Conservation (phyloP, 1,284 basidiomycete genomes). For the Pseudozyma pruni region DNA sequence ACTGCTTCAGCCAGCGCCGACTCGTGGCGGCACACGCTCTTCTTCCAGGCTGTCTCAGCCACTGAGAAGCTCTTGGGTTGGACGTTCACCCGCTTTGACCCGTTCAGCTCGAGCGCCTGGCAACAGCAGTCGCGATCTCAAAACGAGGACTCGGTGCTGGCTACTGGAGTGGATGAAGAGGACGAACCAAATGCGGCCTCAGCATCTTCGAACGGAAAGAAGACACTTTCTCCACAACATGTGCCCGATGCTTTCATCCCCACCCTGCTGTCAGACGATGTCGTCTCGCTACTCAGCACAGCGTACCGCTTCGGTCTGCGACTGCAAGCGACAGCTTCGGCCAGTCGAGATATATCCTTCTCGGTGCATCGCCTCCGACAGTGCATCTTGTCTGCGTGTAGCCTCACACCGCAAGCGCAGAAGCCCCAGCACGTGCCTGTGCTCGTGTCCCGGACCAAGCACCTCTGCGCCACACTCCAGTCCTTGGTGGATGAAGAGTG, state of each 20-base stretch:
- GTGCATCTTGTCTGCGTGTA: constrained; percentile 37
- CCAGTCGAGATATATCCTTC: constrained; percentile 39
- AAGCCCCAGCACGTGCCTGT: constrained; percentile 40
- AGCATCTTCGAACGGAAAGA: constrained; percentile 8
- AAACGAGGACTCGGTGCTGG: constrained; percentile 22
- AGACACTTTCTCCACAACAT: constrained; percentile 18
- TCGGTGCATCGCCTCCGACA: constrained; percentile 48
- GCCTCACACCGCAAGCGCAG: constrained; percentile 39
- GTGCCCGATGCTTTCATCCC: constrained; percentile 36
- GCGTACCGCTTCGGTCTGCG: constrained; percentile 41
- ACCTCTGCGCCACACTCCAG: constrained; percentile 36
- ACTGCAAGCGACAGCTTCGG: constrained; percentile 13
- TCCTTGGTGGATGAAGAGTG: constrained; percentile 42
- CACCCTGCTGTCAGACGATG: constrained; percentile 44
- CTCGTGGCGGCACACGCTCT: constrained; percentile 28
- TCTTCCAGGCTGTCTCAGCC: constrained; percentile 45
- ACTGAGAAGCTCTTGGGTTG: constrained; percentile 54
- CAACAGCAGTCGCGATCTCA: constrained; percentile 35
- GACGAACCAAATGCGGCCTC: constrained; percentile 19
- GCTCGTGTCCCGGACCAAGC: constrained; percentile 31
- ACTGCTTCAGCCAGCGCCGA: constrained; percentile 7
- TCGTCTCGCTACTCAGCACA: constrained; percentile 46
- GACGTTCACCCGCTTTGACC: constrained; percentile 51
- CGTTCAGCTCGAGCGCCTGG: constrained; percentile 41
- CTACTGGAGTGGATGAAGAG: constrained; percentile 27